Percentiles rank a stretch among this genome's conserved stretches.
Evolutionary conservation across 2,329 filamentous ascomycete species (phyloP).

Genomic region (Botrytis paeoniae): DNA sequence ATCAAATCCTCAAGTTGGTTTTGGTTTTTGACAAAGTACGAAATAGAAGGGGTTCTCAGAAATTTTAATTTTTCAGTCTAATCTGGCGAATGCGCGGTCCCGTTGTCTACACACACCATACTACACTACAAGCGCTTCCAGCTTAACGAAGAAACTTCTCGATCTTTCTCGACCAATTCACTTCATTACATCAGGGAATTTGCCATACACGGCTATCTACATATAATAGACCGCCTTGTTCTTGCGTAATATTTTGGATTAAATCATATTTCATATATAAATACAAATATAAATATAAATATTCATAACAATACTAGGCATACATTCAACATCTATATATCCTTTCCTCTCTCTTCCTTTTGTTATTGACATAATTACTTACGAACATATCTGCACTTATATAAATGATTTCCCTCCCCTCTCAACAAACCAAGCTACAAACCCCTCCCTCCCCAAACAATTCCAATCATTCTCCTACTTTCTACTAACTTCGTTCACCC

Average conservation of each 20-base stretch:
- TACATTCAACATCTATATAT: too few relatives aligned
- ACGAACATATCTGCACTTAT: background rate
- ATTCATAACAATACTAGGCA: background rate
- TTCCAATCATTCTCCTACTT: constrained; percentile 1
- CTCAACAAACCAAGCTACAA: background rate
- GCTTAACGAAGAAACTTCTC: constrained; percentile 17
- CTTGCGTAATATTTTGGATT: background rate
- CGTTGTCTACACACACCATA: background rate
- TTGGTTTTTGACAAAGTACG: background rate
- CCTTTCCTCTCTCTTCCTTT: background rate
- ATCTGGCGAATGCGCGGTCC: constrained; percentile 12
- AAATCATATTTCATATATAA: too few relatives aligned
- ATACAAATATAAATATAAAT: background rate
- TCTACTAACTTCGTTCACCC: background rate
- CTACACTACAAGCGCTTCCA: constrained; percentile 1
- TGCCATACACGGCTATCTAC: background rate
- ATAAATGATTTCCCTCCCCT: too few relatives aligned
- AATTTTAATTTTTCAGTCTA: constrained; percentile 13
- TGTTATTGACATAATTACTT: background rate
- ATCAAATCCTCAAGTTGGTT: background rate
- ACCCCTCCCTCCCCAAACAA: background rate
- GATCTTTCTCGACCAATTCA: constrained; percentile 15
- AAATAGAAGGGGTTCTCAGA: background rate
- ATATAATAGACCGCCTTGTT: background rate
- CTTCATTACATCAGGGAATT: background rate